These are phyloP conservation scores for Hypoxylon lienhwacheense DNA, from an alignment of 495 filamentous ascomycete species.

Conservation along the genomic window DNA sequence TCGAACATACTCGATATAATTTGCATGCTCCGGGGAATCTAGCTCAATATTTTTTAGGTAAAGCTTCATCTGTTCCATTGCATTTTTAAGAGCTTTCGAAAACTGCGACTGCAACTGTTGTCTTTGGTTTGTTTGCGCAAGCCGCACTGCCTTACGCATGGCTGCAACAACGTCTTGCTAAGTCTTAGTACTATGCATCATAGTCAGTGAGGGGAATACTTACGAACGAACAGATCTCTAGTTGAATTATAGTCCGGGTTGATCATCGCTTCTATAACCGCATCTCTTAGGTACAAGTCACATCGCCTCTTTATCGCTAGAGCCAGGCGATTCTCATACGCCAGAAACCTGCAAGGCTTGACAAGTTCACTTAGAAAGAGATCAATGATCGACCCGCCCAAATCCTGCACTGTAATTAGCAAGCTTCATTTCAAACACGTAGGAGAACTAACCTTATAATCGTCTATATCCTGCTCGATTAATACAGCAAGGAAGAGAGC, in stretches of 20 bases:
- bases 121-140: conserved; percentile 22
- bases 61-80: conserved; percentile 54
- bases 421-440: background rate
- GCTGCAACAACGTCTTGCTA: conserved; percentile 38
- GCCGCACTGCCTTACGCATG: conserved; percentile 48
- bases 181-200: conserved; percentile 13
- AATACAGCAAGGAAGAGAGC: conserved; percentile 47
- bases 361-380: conserved; percentile 46
- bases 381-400: conserved; percentile 40
- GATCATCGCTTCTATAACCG: conserved; percentile 34
- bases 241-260: conserved; percentile 47
- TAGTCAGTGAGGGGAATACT: conserved; percentile 1
- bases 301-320: conserved; percentile 40
- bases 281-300: conserved; percentile 40
- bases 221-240: conserved; percentile 42
- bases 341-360: conserved; percentile 42
- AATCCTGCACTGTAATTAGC: conserved; percentile 32
- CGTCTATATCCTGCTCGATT: conserved; percentile 43
- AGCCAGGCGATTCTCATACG: conserved; percentile 49
- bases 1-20: conserved; percentile 51
- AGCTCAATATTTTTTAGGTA: conserved; percentile 42
- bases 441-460: conserved; percentile 35
- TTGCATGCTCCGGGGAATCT: conserved; percentile 38
- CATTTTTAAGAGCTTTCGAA: conserved; percentile 39
- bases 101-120: conserved; percentile 40